Base-by-base conservation (phyloP, 208 protist genomes). In the Novymonas esmeraldas region DNA sequence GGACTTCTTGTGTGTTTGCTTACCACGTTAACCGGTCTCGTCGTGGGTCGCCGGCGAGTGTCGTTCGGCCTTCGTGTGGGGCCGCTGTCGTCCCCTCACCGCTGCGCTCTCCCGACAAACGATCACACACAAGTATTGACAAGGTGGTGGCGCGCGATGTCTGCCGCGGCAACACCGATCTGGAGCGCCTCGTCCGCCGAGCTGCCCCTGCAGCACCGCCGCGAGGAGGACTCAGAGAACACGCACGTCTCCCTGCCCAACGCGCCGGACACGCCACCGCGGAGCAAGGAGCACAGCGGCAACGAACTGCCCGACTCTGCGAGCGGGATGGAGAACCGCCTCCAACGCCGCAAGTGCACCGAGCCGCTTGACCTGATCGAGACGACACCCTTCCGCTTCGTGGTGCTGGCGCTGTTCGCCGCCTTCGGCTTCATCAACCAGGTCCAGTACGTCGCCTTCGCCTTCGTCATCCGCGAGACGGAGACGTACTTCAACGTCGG, bases 381-480 rank as follows among this genome's bases (percentile, higher is more conserved):
- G 45, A 70, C 64, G 10, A 79, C 78, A 0, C 63, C 52, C n/a
- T 50, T 64, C 6, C 81, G 81, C 7, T 78, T 79, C 42, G 45
- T 81, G 3, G 60, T 87, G 1, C n/a, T 78, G 1, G 39, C 36
- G 2, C 46, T 84, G 14, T 83, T 84, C 46, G 48, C 74, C 13
- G 62, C 54, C 29, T 81, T 73, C 22, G 74, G 63, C 44, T 81
- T 83, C 64, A 72, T 77, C 49, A 84, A 80, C 54, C 81, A 87
- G 56, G 22, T 87, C 6, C 73, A 78, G 55, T 83, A 87, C 60
- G 77, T 84, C 22, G 72, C 60, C 28, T 87, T 84, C 22, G 36
- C 66, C 52, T 77, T 55, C 26, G 76, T 84, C 29, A 68, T 79
- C 7, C 77, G 81, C 9, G 74, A 80, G 48, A 50, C 78, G 24